Base-by-base conservation (phyloP, 331 rosid genomes). In the Dryas integrifolia region DNA sequence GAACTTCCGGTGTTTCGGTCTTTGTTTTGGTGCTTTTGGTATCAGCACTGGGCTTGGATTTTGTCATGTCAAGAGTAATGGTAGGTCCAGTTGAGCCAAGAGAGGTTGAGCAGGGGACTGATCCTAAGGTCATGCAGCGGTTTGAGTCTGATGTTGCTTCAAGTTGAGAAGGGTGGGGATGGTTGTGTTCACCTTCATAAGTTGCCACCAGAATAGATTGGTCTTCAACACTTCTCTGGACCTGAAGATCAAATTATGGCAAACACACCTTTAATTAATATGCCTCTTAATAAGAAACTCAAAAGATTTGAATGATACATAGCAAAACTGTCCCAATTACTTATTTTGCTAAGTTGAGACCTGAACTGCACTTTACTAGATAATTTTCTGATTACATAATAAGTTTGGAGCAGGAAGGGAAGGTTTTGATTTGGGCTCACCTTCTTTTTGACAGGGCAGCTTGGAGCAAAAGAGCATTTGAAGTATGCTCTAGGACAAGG, bases 381-480 rank as follows among this genome's bases (percentile, higher is more conserved):
- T 53, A 24, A 30, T 11, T 12, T 11, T 56, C 61, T 24, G 12
- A 24, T 26, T 58, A 26, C 41, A 30, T 30, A 24, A 5, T 24
- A 57, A 57, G 8, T 57, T 60, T 13, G 57, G 44, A 58, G 9
- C 9, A 44, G 2, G 40, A 10, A 39, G 43, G 21, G 14, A 56
- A 18, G 16, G 65, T 43, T 30, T 12, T 43, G 35, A 5, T 49
- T 60, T 45, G 69, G 7, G 57, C 65, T 44, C 57, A 86, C 99
- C 98, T 95, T 95, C 97, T 89, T 95, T 79, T 95, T 95, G n/a
- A 95, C 99, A 5, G 96, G 97, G 77, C 99, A 95, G 58, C 81
- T 83, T 62, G 99, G 99, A 78, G 99, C 99, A 78, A 95, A 95
- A 45, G 99, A 95, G 85, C 99, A 95, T 80, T 90, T 95, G 92